Evolutionary conservation across 805 yeast species (phyloP).

Genomic region (Yamadazyma paraphyllophila): DNA sequence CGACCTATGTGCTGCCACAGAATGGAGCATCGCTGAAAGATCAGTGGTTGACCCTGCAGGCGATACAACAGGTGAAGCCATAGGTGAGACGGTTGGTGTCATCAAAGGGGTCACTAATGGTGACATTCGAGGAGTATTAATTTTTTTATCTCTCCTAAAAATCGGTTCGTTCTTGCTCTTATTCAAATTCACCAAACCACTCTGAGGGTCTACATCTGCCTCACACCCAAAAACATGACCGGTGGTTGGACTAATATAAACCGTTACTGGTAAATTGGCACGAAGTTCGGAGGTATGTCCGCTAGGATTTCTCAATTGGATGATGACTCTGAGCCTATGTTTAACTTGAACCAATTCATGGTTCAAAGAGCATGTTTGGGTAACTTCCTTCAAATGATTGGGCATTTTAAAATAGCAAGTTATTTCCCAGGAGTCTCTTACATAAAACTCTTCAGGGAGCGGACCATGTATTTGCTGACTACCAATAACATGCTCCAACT

Average conservation of each 20-base stretch:
- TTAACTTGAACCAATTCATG: conserved; percentile 42
- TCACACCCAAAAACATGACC: conserved; percentile 37
- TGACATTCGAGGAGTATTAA: conserved; percentile 8
- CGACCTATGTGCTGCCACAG: background rate
- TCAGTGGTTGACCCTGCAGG: conserved; percentile 10
- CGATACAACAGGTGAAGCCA: background rate
- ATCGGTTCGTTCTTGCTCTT: conserved; percentile 25
- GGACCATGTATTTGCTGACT: conserved; percentile 20
- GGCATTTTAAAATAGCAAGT: conserved; percentile 43
- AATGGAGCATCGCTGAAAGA: conserved; percentile 1
- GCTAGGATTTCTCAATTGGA: conserved; percentile 45
- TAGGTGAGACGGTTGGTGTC: conserved; percentile 5
- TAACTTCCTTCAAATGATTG: conserved; percentile 33
- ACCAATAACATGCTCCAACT: conserved; percentile 32
- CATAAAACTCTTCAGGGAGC: conserved; percentile 11
- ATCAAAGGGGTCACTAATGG: conserved; percentile 8
- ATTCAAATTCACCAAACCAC: conserved; percentile 24
- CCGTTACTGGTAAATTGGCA: conserved; percentile 48
- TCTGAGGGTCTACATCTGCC: conserved; percentile 26
- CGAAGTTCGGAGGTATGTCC: conserved; percentile 53
- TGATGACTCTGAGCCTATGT: conserved; percentile 44
- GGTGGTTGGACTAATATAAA: conserved; percentile 41
- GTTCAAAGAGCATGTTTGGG: conserved; percentile 43
- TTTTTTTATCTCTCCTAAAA: conserved; percentile 24
- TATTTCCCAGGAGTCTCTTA: conserved; percentile 46